Base-by-base conservation (phyloP, 495 filamentous ascomycete species). In the Penicillium bovifimosum region DNA sequence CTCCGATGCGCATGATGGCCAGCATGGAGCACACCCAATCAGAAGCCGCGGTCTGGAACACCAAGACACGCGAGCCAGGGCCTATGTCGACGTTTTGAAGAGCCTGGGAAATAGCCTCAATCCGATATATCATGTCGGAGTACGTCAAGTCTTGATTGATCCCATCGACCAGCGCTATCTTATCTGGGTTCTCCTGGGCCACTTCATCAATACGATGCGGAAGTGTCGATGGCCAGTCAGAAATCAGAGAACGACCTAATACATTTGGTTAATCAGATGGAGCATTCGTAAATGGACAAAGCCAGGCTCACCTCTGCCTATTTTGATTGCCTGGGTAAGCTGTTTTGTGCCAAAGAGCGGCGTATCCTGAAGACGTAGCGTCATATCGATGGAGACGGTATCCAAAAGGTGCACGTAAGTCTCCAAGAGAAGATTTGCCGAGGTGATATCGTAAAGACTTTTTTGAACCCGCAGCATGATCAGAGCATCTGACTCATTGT, bases 1-100 rank as follows among this genome's bases (percentile, higher is more conserved):
- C 72, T 0, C 80, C 80, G 42, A 78, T 38, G 0, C 70, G 61
- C 44, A 76, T 40, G 33, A 83, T 74, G 9, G 76, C 80, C 0
- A 83, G 67, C 44, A 83, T 53, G 0, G 77, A 80, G 20, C 59
- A 72, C 2, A 76, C 53, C 68, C 71, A 76, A 34, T 80, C 71
- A 0, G 63, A 13, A 0, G 55, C 16, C 0, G 80, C 56, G 14
- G 56, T n/a, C 33, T 60, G 54, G 10, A 58, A 57, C 8, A 67
- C 64, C 5, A 27, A 18, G 3, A 67, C 57, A 0, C 18, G 14
- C 13, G 55, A 31, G 28, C 54, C 54, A 14, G 28, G 7, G n/a
- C 14, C 11, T 5, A 54, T 44, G 1, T 53, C 50, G 1, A 16
- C 27, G 2, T 47, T 14, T n/a, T 46, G 31, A 5, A 66, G 46